Base-by-base conservation (phyloP, 1,284 basidiomycete species). In the Coniophora puteana region DNA sequence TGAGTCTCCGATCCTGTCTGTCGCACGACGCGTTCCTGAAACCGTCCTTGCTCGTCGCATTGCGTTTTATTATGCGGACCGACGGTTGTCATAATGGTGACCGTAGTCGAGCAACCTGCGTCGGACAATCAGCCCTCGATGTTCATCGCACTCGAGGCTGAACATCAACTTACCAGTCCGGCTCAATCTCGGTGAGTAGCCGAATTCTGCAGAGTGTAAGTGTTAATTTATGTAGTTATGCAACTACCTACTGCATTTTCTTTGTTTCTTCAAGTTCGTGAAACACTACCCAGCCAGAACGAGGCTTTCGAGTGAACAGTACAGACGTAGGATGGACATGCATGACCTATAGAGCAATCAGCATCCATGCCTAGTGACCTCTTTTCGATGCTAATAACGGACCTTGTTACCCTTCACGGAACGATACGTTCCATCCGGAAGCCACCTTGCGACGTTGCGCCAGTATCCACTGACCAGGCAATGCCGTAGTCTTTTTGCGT, bases 251-350 rank as follows among this genome's bases (percentile, higher is more conserved):
- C 87, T 89, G 84, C 21, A 78, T 83, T 63, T 95, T 97, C 50
- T 90, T 93, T 1, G 95, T 97, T 62, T 97, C 93, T 52, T 95
- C 81, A 63, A 98, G 86, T 60, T 99, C 94, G 58, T 96, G 92
- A 57, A 87, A 99, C 17, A 99, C 72, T 5, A 98, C 90, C 90
- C 92, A 99, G 8, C 89, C 89, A 0, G 86, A 86, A 13, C 80
- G 73, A 2, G 95, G 89, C 52, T 89, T 91, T 27, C 96, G 73
- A 3, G 93, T 96, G 59, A 99, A 99, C 44, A 98, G 69, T 8
- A 97, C 91, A 2, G 93, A 97, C 10, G 84, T 91, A 0, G 95
- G 96, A 59, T 99, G 95, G 2, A 91, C 88, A 65, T 93, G 81
- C 14, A 98, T 65, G 14, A 80, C 69, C 92, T 95, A 4, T 26